phyloP scores from a whole-genome alignment of 108 stramenopile species.

The Nitzschia putrida region DNA sequence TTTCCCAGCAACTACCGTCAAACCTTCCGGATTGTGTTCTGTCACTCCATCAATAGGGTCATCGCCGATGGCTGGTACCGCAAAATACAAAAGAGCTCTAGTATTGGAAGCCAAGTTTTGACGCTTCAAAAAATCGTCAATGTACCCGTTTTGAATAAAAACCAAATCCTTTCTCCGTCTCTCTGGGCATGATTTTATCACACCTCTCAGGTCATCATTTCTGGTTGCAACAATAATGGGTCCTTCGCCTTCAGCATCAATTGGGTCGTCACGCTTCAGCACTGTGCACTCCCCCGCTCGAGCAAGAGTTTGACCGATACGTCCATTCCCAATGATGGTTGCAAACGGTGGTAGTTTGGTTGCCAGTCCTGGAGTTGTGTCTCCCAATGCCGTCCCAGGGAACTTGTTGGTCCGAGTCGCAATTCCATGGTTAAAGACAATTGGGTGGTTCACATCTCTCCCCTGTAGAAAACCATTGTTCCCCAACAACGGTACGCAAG shows the following conservation, averaged over 20 bases:
- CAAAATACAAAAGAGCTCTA: conserved; percentile 83
- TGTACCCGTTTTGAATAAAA: conserved; percentile 92
- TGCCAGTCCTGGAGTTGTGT: background rate
- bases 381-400: background rate
- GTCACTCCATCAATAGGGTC: conserved; percentile 91
- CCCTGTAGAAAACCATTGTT: too few relatives aligned
- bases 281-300: conserved; percentile 52
- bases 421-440: too few relatives aligned
- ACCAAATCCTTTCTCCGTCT: conserved; percentile 83
- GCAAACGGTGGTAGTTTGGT: conserved; percentile 17
- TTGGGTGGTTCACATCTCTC: too few relatives aligned
- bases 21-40: conserved; percentile 84
- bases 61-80: conserved; percentile 80
- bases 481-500: too few relatives aligned
- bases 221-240: conserved; percentile 89
- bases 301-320: conserved; percentile 61
- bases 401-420: too few relatives aligned
- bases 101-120: conserved; percentile 80
- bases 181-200: conserved; percentile 78
- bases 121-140: conserved; percentile 70
- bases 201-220: conserved; percentile 87
- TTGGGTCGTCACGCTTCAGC: conserved; percentile 57
- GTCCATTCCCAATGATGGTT: conserved; percentile 67
- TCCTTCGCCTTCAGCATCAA: conserved; percentile 59
- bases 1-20: conserved; percentile 86